phyloP scores from a whole-genome alignment of 768 basidiomycete species.

The Cystofilobasidium capitatum region DNA sequence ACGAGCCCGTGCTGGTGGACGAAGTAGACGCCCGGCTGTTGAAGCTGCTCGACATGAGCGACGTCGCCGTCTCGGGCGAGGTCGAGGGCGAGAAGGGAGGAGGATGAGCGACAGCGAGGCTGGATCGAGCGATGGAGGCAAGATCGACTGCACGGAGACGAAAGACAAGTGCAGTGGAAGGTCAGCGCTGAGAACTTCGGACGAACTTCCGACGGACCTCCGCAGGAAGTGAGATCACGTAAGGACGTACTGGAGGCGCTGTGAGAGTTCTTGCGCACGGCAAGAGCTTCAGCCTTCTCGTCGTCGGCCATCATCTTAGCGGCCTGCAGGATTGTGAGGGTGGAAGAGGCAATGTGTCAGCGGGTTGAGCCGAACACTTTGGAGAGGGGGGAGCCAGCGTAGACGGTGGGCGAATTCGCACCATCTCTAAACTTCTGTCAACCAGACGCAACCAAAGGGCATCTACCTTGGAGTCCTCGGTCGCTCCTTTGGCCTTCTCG shows the following conservation, averaged over 20 bases:
- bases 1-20: slow-evolving; percentile 1
- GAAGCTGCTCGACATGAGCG: slow-evolving; percentile 10
- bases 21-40: not conserved
- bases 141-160: slow-evolving; percentile 5
- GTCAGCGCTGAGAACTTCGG: not conserved
- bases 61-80: slow-evolving; percentile 6
- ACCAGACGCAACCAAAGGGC: not conserved
- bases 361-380: too few relatives aligned
- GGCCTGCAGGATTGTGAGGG: not conserved
- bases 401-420: not conserved
- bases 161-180: not conserved
- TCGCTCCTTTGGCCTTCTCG: not conserved
- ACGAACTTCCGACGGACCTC: too few relatives aligned
- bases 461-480: slow-evolving; percentile 6
- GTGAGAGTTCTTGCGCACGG: slow-evolving; percentile 1
- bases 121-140: slow-evolving; percentile 10
- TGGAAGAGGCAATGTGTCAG: not conserved
- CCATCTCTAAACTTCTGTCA: not conserved
- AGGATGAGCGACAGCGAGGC: not conserved
- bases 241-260: not conserved
- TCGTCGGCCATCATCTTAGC: not conserved
- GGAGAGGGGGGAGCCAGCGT: not conserved
- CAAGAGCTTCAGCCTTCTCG: slow-evolving; percentile 4
- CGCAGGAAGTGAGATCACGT: too few relatives aligned
- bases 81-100: not conserved